These are phyloP conservation scores for Akanthomyces uredinophilus DNA, from an alignment of 2,329 filamentous ascomycete genomes.

Conservation along the genomic window DNA sequence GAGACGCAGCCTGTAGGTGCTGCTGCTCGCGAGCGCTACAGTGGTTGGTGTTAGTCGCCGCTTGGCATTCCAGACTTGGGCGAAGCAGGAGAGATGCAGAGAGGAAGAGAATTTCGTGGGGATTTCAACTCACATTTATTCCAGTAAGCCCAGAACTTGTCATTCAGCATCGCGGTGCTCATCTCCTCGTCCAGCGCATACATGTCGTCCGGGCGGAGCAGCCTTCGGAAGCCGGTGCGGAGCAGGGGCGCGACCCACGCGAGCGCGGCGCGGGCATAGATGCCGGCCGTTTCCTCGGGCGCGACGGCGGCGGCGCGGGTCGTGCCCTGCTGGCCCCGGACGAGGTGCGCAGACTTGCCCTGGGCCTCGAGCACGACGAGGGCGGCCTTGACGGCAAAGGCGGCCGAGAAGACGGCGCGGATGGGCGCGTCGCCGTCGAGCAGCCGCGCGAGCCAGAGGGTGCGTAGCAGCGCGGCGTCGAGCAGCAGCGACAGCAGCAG, in stretches of 20 bases:
- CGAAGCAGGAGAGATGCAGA: neutral
- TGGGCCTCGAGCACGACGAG: constrained; percentile 34
- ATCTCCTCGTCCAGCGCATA: constrained; percentile 31
- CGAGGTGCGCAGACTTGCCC: constrained; percentile 28
- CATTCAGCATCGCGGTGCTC: constrained; percentile 24
- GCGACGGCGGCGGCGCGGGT: constrained; percentile 23
- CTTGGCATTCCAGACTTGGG: neutral
- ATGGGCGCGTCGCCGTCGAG: constrained; percentile 26
- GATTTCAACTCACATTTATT: constrained; percentile 23
- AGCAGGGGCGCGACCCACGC: constrained; percentile 36
- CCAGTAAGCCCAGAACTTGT: constrained; percentile 29
- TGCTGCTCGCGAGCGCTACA: neutral
- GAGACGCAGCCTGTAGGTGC: constrained; percentile 21
- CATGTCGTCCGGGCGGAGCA: constrained; percentile 31
- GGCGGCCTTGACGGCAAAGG: constrained; percentile 31
- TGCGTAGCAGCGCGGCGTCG: constrained; percentile 31
- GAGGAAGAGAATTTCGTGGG: neutral
- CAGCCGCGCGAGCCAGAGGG: constrained; percentile 27
- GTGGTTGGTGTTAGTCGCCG: neutral
- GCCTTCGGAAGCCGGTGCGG: constrained; percentile 29
- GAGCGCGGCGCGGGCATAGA: constrained; percentile 34
- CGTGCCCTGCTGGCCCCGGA: no score
- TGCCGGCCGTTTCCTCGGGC: constrained; percentile 34
- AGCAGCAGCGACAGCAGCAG: constrained; percentile 29
- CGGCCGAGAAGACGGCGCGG: constrained; percentile 30